phyloP scores from a whole-genome alignment of 176 grass and related monocot genomes.

The maize (Zea mays) region DNA sequence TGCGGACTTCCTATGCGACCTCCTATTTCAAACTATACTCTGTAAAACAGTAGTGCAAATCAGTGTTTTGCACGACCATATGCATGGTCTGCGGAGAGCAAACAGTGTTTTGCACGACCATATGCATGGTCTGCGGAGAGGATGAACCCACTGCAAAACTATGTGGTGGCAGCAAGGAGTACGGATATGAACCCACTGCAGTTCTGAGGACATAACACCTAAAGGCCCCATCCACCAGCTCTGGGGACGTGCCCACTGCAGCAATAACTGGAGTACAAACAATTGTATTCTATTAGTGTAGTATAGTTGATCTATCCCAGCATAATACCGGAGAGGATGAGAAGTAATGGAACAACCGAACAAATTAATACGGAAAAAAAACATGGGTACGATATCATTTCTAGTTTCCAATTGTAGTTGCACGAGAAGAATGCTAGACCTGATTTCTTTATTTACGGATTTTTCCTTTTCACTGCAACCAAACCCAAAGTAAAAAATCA shows the following conservation, averaged over 20 bases:
- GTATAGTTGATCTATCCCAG: background rate
- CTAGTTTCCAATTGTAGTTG: background rate
- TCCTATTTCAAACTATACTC: too few species aligned
- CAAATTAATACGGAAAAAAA: background rate
- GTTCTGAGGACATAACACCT: background rate
- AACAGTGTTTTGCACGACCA: too few species aligned
- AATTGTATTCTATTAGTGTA: background rate
- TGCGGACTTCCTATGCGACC: too few species aligned
- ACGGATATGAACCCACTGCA: background rate
- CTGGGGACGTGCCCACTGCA: background rate
- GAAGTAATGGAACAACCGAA: background rate
- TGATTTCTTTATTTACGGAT: background rate
- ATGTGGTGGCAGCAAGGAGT: background rate
- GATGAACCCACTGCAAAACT: too few species aligned
- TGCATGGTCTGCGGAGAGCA: too few species aligned
- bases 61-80: too few species aligned
- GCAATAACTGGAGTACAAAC: background rate
- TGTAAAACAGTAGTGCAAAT: too few species aligned
- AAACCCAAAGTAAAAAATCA: background rate
- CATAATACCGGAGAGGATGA: background rate
- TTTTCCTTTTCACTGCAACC: background rate
- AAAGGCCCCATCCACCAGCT: background rate
- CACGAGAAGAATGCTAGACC: background rate
- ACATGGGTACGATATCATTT: background rate
- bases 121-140: too few species aligned